Evolutionary conservation across 2,329 filamentous ascomycete species (phyloP), one percentile per base, ranked within the genome.

Genomic region (Colletotrichum theobromicola): DNA sequence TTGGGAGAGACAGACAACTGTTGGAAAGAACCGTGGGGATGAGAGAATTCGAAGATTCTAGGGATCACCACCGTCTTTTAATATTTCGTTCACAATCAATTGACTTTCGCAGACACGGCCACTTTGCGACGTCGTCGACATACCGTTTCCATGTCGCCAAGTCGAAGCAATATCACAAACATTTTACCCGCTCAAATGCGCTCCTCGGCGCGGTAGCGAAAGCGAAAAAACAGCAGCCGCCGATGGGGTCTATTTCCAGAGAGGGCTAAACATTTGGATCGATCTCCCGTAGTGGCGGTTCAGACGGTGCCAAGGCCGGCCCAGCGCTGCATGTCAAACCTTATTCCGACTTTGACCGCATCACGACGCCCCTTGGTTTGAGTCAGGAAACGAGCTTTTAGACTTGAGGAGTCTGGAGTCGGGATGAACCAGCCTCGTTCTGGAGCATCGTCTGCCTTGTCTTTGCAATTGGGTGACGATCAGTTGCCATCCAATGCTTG

Each of bases 41-140:
- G 12, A 7, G 2, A 1, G 4, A 42, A 42, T 18, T 0, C 16
- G 18, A 3, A 7, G 37, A 7, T 0, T n/a, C 8, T 7, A 18
- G 13, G 15, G 34, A 35, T 4, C 34, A 15, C 34, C 34, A 13
- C 9, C 15, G 34, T 35, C 34, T 35, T 37, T 46, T 46, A 46
- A 21, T 21, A 46, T 21, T 4, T n/a, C n/a, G 21, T 46, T 46
- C n/a, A 46, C n/a, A 3, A 21, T 46, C 42, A 13, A 46, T 46
- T 21, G 15, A 21, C 6, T 1, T 21, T 21, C 0, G 1, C 42
- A 46, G 42, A 46, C 42, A 46, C 42, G 42, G 42, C 42, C 3
- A 46, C 42, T 46, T 46, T 46, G 42, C 42, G 42, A 46, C 42
- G 42, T 46, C 42, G 42, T 21, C 42, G 42, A 21, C 42, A 46